phyloP scores from a whole-genome alignment of 1,284 basidiomycete genomes.

The Cryptococcus neoformans region DNA sequence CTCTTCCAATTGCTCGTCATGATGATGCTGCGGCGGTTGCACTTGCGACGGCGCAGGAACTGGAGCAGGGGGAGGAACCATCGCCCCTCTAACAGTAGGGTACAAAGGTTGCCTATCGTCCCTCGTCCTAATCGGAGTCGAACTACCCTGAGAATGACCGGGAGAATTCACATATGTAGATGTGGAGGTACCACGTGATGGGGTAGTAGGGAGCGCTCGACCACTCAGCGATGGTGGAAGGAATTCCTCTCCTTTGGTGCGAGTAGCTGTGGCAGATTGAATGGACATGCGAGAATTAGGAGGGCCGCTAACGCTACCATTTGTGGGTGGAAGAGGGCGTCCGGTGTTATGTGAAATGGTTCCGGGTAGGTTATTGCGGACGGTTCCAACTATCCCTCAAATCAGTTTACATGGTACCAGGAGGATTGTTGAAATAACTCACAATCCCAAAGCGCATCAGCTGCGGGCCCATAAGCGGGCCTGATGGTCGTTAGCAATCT shows the following conservation, averaged over 20 bases:
- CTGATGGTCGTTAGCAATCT: constrained; percentile 3
- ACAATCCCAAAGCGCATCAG: constrained; percentile 93
- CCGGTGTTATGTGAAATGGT: constrained; percentile 27
- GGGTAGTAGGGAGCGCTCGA: constrained; percentile 9
- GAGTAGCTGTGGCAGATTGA: constrained; percentile 1
- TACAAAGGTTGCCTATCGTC: constrained; percentile 5
- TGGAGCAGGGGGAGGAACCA: not conserved
- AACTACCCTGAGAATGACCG: not conserved
- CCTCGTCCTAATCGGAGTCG: constrained; percentile 1
- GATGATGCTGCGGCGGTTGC: not conserved
- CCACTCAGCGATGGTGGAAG: constrained; percentile 15
- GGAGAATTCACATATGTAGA: not conserved
- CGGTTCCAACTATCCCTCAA: constrained; percentile 39
- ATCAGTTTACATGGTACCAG: not conserved
- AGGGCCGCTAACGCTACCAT: not conserved
- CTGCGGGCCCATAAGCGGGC: constrained; percentile 55
- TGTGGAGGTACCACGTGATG: not conserved
- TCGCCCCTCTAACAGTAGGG: constrained; percentile 9
- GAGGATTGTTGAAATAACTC: constrained; percentile 34
- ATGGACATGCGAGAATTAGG: not conserved
- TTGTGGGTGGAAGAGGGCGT: constrained; percentile 9
- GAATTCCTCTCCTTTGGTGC: constrained; percentile 1
- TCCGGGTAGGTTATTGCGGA: constrained; percentile 38
- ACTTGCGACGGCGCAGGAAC: constrained; percentile 1
- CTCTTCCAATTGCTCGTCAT: constrained; percentile 18